phyloP scores from a whole-genome alignment of 2,329 filamentous ascomycete genomes.

The Diaporthe ampelina region DNA sequence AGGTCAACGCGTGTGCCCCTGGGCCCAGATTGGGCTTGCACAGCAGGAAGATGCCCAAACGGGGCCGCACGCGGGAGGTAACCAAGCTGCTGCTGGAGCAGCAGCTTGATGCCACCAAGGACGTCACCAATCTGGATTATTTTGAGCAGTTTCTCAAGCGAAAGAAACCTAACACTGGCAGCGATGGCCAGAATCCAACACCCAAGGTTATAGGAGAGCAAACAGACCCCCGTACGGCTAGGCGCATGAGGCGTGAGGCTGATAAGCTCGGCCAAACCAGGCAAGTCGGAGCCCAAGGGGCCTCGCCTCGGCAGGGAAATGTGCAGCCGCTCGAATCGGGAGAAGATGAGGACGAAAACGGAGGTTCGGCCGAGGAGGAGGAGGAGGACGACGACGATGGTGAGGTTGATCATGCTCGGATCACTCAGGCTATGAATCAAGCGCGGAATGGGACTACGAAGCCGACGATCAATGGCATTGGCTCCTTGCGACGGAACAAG shows the following conservation, averaged over 20 bases:
- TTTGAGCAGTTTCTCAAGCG: conserved; percentile 25
- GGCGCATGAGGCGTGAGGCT: neutral
- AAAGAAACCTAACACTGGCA: neutral
- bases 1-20: neutral
- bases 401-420: conserved; percentile 17
- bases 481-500: neutral
- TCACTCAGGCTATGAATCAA: conserved; percentile 30
- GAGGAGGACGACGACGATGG: conserved; percentile 30
- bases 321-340: neutral
- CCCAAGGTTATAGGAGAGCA: neutral
- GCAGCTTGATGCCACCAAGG: neutral
- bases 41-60: conserved; percentile 23
- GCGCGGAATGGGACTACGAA: conserved; percentile 13
- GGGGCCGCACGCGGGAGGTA: conserved; percentile 11
- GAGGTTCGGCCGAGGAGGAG: neutral
- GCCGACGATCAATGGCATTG: conserved; percentile 30
- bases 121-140: conserved; percentile 30
- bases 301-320: conserved; percentile 1
- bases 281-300: neutral
- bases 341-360: neutral
- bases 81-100: neutral
- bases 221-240: conserved; percentile 4
- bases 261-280: neutral
- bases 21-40: neutral
- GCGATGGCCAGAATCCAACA: neutral